phyloP scores from a whole-genome alignment of 148 eudicot species.

The Fallopia convolvulus region DNA sequence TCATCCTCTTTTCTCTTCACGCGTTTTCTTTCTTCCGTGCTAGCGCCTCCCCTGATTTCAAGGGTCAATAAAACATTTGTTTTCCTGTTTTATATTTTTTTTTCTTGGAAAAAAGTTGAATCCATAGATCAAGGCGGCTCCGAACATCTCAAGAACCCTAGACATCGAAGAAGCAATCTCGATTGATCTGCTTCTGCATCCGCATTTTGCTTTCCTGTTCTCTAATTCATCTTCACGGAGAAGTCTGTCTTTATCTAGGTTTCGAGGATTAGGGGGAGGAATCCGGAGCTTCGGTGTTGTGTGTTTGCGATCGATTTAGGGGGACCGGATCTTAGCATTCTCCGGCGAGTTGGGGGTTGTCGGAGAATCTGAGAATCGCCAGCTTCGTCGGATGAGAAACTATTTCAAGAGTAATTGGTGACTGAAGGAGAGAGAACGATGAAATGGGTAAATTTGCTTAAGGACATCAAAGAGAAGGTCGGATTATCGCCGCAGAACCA shows the following conservation, averaged over 20 bases:
- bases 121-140: conserved; percentile 11
- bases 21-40: conserved; percentile 11
- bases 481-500: conserved; percentile 47
- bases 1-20: conserved; percentile 11
- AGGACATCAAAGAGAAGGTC: conserved; percentile 86
- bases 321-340: conserved; percentile 20
- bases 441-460: conserved; percentile 98
- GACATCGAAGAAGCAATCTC: neutral
- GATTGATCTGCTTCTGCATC: neutral
- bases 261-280: neutral
- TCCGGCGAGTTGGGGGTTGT: conserved; percentile 19
- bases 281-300: conserved; percentile 7
- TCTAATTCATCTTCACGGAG: neutral
- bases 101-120: conserved; percentile 2
- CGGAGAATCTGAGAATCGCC: conserved; percentile 22
- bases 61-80: neutral
- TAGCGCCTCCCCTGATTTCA: conserved; percentile 13
- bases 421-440: conserved; percentile 35
- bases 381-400: conserved; percentile 43
- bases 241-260: neutral
- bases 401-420: neutral
- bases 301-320: conserved; percentile 12
- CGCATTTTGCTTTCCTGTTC: conserved; percentile 2
- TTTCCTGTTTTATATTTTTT: neutral
- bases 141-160: conserved; percentile 11